Conservation (phyloP, 1,139 yeast species). For the Kodamaea sp. region DNA sequence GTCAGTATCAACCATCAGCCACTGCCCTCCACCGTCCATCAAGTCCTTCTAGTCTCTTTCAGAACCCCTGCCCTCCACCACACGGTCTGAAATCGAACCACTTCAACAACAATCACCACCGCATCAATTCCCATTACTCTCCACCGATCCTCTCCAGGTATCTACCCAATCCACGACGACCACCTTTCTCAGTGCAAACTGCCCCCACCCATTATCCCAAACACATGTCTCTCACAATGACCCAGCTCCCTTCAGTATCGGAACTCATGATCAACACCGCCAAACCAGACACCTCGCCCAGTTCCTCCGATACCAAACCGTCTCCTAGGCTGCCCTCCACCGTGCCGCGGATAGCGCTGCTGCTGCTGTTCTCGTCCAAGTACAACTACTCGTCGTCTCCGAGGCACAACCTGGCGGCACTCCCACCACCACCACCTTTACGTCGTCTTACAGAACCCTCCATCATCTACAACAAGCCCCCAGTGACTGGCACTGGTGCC, state of each 20-base stretch:
- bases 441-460: conserved; percentile 22
- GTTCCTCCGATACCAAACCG: background rate
- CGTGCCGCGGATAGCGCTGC: conserved; percentile 8
- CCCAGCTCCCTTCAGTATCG: conserved; percentile 39
- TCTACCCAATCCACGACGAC: background rate
- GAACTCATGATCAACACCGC: conserved; percentile 30
- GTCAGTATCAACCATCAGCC: too few relatives aligned
- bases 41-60: too few relatives aligned
- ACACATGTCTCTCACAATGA: conserved; percentile 22
- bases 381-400: conserved; percentile 6
- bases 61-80: too few relatives aligned
- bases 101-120: background rate
- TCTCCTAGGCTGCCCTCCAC: conserved; percentile 13
- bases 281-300: conserved; percentile 11
- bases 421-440: conserved; percentile 14
- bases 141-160: conserved; percentile 1
- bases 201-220: too few relatives aligned
- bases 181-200: background rate
- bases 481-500: conserved; percentile 6
- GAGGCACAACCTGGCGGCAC: conserved; percentile 1
- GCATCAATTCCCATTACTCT: background rate
- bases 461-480: conserved; percentile 8
- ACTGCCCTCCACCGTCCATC: too few relatives aligned
- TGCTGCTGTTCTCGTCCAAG: conserved; percentile 6
- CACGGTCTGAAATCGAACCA: too few relatives aligned